Conservation (phyloP, 176 grass and related monocot genomes). For the Eremochloa ophiuroides region DNA sequence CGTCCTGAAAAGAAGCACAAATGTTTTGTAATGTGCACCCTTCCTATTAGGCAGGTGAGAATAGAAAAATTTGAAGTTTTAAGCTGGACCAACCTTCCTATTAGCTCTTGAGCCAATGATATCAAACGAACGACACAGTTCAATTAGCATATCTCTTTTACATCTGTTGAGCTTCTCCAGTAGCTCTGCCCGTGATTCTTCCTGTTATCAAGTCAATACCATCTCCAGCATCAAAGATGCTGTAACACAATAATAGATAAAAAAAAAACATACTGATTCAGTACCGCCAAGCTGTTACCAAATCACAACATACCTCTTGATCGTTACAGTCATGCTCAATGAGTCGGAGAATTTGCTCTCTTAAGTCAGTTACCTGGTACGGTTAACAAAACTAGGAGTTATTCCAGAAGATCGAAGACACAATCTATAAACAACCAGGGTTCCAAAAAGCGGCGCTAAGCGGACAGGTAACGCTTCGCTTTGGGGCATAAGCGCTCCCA, state of each 20-base stretch:
- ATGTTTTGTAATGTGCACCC: not conserved
- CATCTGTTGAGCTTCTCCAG: conserved; percentile 35
- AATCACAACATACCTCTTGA: conserved; percentile 27
- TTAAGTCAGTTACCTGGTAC: conserved; percentile 34
- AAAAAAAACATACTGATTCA: not conserved
- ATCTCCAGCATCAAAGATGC: not conserved
- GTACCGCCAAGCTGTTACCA: not conserved
- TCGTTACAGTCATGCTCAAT: conserved; percentile 14
- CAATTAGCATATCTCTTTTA: conserved; percentile 22
- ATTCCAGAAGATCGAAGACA: not conserved
- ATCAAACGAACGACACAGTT: conserved; percentile 38
- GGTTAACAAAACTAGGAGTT: not conserved
- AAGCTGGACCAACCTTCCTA: conserved; percentile 30
- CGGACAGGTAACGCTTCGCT: too few relatives aligned
- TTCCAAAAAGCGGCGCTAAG: too few relatives aligned
- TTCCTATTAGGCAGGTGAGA: conserved; percentile 6
- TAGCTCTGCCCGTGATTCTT: conserved; percentile 29
- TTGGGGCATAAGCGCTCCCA: too few relatives aligned
- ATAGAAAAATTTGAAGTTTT: conserved; percentile 14
- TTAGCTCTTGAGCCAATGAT: conserved; percentile 32
- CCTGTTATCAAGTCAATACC: conserved; percentile 28
- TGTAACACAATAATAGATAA: not conserved
- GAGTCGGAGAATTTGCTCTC: conserved; percentile 42
- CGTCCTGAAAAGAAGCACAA: conserved; percentile 24
- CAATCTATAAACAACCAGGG: too few relatives aligned